Evolutionary conservation across 2,329 filamentous ascomycete species (phyloP).

Genomic region (Cylindrodendrum hubeiense): DNA sequence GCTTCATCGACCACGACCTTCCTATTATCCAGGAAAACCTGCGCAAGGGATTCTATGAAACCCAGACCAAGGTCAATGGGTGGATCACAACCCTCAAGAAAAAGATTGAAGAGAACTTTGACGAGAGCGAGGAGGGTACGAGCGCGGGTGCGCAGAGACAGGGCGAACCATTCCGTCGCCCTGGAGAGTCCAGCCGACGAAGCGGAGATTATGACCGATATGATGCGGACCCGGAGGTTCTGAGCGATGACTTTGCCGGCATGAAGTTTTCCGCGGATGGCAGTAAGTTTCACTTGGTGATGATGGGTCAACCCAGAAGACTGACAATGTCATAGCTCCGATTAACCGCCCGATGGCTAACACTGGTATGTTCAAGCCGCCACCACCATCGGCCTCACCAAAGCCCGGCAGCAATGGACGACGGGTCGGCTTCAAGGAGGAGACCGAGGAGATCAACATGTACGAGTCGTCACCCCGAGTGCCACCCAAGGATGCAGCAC

Average conservation of each 20-base stretch:
- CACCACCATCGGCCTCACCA: constrained; percentile 65
- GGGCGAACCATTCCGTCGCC: constrained; percentile 58
- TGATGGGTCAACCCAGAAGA: neutral
- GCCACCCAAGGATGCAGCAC: constrained; percentile 63
- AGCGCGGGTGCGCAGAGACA: constrained; percentile 57
- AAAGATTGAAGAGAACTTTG: constrained; percentile 89
- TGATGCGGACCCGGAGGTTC: constrained; percentile 91
- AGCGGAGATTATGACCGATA: constrained; percentile 93
- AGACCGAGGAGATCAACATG: constrained; percentile 82
- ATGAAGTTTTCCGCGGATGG: constrained; percentile 74
- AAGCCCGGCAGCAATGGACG: constrained; percentile 60
- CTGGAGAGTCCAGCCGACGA: constrained; percentile 73
- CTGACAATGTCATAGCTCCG: constrained; percentile 46
- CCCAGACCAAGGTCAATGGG: constrained; percentile 90
- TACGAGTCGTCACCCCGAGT: constrained; percentile 75
- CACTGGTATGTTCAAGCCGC: constrained; percentile 83
- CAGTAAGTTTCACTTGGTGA: constrained; percentile 61
- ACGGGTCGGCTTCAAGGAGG: constrained; percentile 70
- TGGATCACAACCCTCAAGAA: constrained; percentile 96
- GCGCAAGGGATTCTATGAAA: constrained; percentile 93
- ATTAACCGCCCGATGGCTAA: constrained; percentile 76
- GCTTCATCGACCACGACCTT: constrained; percentile 95
- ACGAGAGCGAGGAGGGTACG: constrained; percentile 70
- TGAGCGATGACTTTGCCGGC: constrained; percentile 88
- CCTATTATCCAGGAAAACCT: constrained; percentile 94